A percentile compares a stretch with the other conserved stretches of the same genome.
Evolutionary conservation across 306 rosid species (phyloP).

Genomic region (Prunus dulcis): DNA sequence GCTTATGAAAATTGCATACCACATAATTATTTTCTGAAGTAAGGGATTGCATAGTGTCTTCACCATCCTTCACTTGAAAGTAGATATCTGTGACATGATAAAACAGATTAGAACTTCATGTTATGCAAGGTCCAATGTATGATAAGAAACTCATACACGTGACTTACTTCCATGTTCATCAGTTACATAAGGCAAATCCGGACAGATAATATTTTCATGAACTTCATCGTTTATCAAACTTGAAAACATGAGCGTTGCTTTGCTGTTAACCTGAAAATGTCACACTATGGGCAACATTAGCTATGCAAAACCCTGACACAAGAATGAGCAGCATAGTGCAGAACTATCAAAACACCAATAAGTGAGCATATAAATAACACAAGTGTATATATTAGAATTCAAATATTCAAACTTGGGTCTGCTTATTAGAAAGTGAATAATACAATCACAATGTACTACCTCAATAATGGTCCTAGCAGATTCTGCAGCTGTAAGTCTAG

Average conservation of each 20-base stretch:
- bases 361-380: not conserved
- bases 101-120: constrained; percentile 27
- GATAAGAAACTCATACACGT: constrained; percentile 25
- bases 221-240: constrained; percentile 62
- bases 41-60: constrained; percentile 64
- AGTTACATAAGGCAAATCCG: constrained; percentile 88
- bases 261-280: constrained; percentile 76
- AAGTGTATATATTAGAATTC: not conserved
- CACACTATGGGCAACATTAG: constrained; percentile 38
- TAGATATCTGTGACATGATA: constrained; percentile 63
- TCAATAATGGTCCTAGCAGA: constrained; percentile 80
- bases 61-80: constrained; percentile 78
- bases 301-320: constrained; percentile 17
- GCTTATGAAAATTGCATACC: constrained; percentile 46
- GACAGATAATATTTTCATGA: constrained; percentile 83
- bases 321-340: not conserved
- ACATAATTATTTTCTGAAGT: constrained; percentile 81
- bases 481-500: constrained; percentile 72
- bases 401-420: not conserved
- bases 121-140: constrained; percentile 20
- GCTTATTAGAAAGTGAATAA: constrained; percentile 14
- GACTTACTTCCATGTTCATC: constrained; percentile 96
- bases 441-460: constrained; percentile 43
- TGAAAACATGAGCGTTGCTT: constrained; percentile 83
- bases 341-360: not conserved